Evolutionary conservation across 2,329 filamentous ascomycete species (phyloP).

Genomic region (Fusarium irregulare): DNA sequence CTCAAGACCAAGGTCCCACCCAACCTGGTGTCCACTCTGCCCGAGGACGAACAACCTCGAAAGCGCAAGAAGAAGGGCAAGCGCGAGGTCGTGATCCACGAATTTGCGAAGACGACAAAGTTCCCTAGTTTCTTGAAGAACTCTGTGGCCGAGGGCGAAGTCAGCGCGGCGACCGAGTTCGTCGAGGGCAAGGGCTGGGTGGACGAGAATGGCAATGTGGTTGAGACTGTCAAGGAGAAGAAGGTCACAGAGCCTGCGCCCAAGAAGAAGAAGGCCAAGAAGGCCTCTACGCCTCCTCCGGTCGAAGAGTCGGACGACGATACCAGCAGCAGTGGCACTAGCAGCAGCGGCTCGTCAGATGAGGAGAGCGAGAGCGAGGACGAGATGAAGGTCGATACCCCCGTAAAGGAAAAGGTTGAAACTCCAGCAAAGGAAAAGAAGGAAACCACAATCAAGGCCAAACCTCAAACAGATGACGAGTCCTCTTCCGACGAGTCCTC

Average conservation of each 20-base stretch:
- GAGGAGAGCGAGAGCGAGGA: slow-evolving; percentile 47
- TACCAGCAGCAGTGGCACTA: slow-evolving; percentile 50
- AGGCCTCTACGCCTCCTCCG: slow-evolving; percentile 31
- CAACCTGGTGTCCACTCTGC: slow-evolving; percentile 56
- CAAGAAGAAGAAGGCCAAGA: slow-evolving; percentile 43
- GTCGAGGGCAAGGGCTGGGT: slow-evolving; percentile 91
- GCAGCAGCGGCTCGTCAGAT: slow-evolving; percentile 50
- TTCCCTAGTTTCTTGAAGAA: slow-evolving; percentile 84
- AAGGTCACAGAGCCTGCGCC: slow-evolving; percentile 31
- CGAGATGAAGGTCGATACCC: slow-evolving; percentile 25
- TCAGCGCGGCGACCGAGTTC: slow-evolving; percentile 66
- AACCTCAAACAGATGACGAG: slow-evolving; percentile 30
- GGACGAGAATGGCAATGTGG: slow-evolving; percentile 78
- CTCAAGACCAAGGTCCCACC: slow-evolving; percentile 81
- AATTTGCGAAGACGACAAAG: slow-evolving; percentile 87
- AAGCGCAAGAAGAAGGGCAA: slow-evolving; percentile 69
- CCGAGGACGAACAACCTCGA: slow-evolving; percentile 58
- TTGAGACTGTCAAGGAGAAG: slow-evolving; percentile 68
- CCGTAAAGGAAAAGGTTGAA: slow-evolving; percentile 8
- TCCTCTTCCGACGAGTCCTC: slow-evolving; percentile 21
- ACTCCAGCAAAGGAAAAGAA: slow-evolving; percentile 7
- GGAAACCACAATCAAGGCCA: slow-evolving; percentile 7
- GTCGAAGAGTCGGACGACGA: slow-evolving; percentile 47
- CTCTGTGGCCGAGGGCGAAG: slow-evolving; percentile 39
- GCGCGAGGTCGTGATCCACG: slow-evolving; percentile 78